Evolutionary conservation across 192 early-diverging fungal genomes (phyloP), one percentile per base, ranked within the genome.

Genomic region (Backusella liffmaniae): DNA sequence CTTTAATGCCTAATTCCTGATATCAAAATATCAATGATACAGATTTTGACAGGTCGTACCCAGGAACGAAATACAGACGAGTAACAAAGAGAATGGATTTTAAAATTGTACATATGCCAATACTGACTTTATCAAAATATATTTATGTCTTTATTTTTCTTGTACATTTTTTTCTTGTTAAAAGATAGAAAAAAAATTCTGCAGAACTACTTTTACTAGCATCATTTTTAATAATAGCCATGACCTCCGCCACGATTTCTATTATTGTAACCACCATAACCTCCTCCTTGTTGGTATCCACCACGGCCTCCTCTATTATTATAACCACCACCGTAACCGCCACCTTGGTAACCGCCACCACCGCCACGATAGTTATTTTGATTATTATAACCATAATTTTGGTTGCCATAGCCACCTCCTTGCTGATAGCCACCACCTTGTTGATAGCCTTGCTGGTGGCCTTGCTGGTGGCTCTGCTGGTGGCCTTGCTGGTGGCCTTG

Each of bases 271-370:
- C 53, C 42, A 30, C 78, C 62, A 59, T 77, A 66, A n/a, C 76
- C 65, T 6, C 44, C 26, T 18, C 71, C 75, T 41, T 79, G 81
- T n/a, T 78, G 70, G 23, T 80, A 73, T 49, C 65, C 68, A 12
- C 74, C 66, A 36, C 73, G 71, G 10, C 74, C 77, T 39, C 78
- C 67, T 75, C 77, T 66, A 34, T 80, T 80, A 34, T 73, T 49
- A 18, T 72, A 65, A 21, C 80, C 77, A 35, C 80, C 78, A 56
- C 80, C 76, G 7, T 78, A 70, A 26, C 82, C 82, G 26, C 79
- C 77, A 32, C 53, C 53, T 68, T 80, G 74, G 23, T 84, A 44
- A 72, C 76, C 79, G 7, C 72, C 66, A n/a, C 74, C 42, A 8
- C 44, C 23, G 3, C 37, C 21, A 36, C 39, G 36, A 49, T 67